These are phyloP conservation scores for Clohesyomyces aquaticus DNA, from an alignment of 495 filamentous ascomycete genomes.

Conservation along the genomic window DNA sequence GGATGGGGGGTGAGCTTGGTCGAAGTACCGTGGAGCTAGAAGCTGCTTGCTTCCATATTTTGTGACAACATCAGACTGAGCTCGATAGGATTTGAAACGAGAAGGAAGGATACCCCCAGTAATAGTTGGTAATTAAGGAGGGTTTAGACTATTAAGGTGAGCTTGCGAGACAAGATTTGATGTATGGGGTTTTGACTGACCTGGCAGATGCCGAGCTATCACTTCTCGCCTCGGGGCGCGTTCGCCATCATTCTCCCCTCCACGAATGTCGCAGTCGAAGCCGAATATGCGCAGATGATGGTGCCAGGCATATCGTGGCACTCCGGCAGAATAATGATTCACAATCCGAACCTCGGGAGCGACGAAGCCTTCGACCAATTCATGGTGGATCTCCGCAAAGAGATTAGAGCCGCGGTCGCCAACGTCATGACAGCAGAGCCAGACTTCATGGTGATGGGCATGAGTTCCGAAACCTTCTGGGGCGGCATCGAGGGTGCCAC, in stretches of 20 bases:
- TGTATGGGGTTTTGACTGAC: too few species aligned
- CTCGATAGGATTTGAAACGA: too few species aligned
- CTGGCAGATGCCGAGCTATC: constrained; percentile 18
- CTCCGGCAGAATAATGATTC: constrained; percentile 16
- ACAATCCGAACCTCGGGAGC: constrained; percentile 19
- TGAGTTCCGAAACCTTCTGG: constrained; percentile 28
- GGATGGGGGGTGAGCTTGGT: too few species aligned
- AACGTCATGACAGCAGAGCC: constrained; percentile 22
- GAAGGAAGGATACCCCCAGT: too few species aligned
- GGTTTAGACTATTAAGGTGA: too few species aligned
- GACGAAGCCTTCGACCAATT: constrained; percentile 26
- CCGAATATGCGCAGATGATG: constrained; percentile 23
- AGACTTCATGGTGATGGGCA: constrained; percentile 31
- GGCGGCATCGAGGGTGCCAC: constrained; percentile 19
- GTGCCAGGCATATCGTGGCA: constrained; percentile 26
- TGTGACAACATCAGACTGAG: too few species aligned
- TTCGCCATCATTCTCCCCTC: constrained; percentile 24
- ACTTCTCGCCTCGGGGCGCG: constrained; percentile 18
- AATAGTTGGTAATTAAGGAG: too few species aligned
- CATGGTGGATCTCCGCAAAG: constrained; percentile 11
- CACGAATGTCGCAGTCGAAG: constrained; percentile 25
- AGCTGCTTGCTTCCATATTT: too few species aligned
- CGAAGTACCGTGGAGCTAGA: too few species aligned
- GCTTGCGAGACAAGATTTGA: too few species aligned
- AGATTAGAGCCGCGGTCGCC: constrained; percentile 15